phyloP scores from a whole-genome alignment of 768 basidiomycete species.

The Xerocomellus amylosporus region DNA sequence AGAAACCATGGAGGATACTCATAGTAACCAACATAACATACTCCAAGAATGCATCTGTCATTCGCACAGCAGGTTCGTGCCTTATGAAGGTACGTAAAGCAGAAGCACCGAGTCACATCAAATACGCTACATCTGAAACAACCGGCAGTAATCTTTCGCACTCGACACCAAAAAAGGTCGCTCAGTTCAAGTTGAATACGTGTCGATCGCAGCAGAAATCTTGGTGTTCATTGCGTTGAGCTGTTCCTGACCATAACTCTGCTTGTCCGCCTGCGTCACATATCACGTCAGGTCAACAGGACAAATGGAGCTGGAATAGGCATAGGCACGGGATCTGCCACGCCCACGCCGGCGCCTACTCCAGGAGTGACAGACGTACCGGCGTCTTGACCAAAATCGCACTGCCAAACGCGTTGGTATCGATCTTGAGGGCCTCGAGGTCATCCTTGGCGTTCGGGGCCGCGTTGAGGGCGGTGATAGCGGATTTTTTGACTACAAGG shows the following conservation, averaged over 20 bases:
- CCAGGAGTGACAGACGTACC: conserved; percentile 3
- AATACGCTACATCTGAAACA: not conserved
- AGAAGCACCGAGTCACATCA: not conserved
- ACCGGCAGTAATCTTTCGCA: too few relatives aligned
- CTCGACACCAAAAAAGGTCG: not conserved
- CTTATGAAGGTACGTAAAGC: not conserved
- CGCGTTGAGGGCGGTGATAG: fast-evolving
- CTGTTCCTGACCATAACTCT: not conserved
- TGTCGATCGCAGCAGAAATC: not conserved
- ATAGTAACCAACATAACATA: too few relatives aligned
- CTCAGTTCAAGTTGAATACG: not conserved
- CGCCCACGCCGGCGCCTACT: not conserved
- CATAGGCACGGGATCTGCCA: not conserved
- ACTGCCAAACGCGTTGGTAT: not conserved
- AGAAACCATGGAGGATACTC: too few relatives aligned
- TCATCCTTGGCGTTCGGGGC: fast-evolving
- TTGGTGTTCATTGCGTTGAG: not conserved
- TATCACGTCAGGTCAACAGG: not conserved
- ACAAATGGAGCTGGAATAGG: too few relatives aligned
- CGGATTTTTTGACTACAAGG: not conserved
- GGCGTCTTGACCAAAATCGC: not conserved
- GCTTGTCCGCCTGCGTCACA: not conserved
- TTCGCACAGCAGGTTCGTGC: too few relatives aligned
- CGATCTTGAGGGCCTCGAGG: not conserved
- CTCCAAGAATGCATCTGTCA: too few relatives aligned